Base-by-base conservation (phyloP, 2,329 filamentous ascomycete genomes). In the Phaeosphaeriaceae sp. region DNA sequence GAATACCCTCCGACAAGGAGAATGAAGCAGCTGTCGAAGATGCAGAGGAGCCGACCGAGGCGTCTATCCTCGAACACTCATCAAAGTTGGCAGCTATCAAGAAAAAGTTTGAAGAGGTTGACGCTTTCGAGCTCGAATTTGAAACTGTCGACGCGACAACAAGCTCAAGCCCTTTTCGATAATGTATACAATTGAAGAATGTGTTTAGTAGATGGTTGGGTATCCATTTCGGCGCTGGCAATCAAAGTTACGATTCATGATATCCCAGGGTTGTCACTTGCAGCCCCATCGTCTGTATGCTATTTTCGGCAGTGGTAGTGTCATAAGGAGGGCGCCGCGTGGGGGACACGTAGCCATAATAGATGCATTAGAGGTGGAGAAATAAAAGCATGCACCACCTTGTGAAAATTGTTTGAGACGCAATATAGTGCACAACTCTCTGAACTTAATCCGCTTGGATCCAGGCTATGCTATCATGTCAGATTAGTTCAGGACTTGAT, bases 61-160 rank as follows among this genome's bases (percentile, higher is more conserved):
- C 62, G 4, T 71, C 71, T 13, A 61, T 58, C 15, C 50, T 57
- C 15, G 56, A 51, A 39, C 52, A 63, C 7, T 66, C 62, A 0
- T 63, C 64, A 9, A 74, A 76, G 58, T 61, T 81, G 29, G 71
- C 72, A 52, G 74, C 68, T 1, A 76, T 76, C 20, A 74, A 72
- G 54, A 73, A 74, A 57, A 79, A 79, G 58, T 81, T 81, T 54
- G 75, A 71, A 20, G 77, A 79, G 46, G 73, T 81, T 4, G 79
- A 81, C 58, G 64, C 74, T 18, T 80, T 77, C 70, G 78, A 80
- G 50, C 71, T 81, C 66, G 77, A 79, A 38, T 81, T 80, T 61
- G 79, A 80, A 66, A 79, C 74, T 43, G 70, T 75, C 28, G 76
- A 79, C 49, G 68, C 65, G 17, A 66, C 41, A 46, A 61, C 63